Conservation (phyloP, 2,329 filamentous ascomycete genomes). For the Tetracladium maxilliforme region DNA sequence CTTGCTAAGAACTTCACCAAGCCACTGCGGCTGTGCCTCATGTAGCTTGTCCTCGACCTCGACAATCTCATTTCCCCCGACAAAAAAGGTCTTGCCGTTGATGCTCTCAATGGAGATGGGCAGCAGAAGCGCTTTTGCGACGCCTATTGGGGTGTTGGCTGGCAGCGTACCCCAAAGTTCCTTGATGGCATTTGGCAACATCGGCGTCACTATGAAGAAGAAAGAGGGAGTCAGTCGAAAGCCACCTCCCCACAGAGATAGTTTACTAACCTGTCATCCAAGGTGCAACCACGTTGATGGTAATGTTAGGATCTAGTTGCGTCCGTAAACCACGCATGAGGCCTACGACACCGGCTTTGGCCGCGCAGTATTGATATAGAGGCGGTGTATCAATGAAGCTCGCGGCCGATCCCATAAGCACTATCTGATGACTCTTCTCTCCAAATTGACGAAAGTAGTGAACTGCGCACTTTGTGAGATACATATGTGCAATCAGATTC, state of each 20-base stretch:
- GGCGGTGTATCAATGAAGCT: conserved; percentile 4
- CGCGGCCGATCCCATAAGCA: conserved; percentile 6
- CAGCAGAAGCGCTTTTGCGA: conserved; percentile 1
- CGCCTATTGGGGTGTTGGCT: no score
- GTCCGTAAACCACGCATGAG: conserved; percentile 7
- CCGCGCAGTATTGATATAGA: no score
- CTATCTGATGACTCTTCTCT: conserved; percentile 7
- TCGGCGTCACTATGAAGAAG: conserved; percentile 2
- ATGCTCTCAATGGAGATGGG: conserved; percentile 1
- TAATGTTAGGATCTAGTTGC: conserved; percentile 5
- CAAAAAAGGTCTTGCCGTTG: conserved; percentile 6
- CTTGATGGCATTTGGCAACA: background rate
- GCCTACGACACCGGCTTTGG: conserved; percentile 7
- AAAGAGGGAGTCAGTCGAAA: background rate
- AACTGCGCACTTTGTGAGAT: no score
- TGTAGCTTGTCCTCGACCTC: no score
- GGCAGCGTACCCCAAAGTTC: background rate
- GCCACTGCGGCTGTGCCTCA: no score
- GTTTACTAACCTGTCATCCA: conserved; percentile 8
- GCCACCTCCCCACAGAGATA: no score
- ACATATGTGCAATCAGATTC: no score
- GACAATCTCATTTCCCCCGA: no score
- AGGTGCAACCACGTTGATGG: conserved; percentile 10
- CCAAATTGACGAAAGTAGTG: conserved; percentile 3
- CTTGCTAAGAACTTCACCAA: no score